Evolutionary conservation across 2,329 filamentous ascomycete genomes (phyloP), one percentile per base, ranked within the genome.

Genomic region (Dactylella cylindrospora): DNA sequence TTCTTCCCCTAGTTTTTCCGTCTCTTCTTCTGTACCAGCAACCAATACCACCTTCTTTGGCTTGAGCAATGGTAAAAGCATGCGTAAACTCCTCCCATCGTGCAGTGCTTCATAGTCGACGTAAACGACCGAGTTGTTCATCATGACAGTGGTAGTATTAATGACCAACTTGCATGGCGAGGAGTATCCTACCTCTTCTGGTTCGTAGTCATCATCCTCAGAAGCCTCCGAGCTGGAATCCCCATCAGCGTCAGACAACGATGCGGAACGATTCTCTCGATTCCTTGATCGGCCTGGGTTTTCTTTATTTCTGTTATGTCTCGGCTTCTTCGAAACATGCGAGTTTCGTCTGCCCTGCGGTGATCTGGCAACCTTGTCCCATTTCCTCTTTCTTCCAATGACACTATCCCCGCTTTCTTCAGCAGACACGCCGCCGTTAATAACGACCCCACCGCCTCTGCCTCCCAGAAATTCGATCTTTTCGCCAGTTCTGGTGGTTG

Each of bases 11-110:
- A 97, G 79, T 1, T 82, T 77, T 53, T 80, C 75, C 0, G 91
- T 97, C 72, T 98, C 93, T 13, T 84, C 81, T 64, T 80, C 78
- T 69, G 81, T 84, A 22, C 93, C 93, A 23, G 85, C 86, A 2
- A 95, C 82, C n/a, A 98, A 79, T 65, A 98, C 94, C 46, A 98
- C 79, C 72, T 98, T 98, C 50, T 91, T 84, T 4, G 93, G 93
- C 69, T 90, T 85, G 67, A 98, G 95, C 4, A 97, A 80, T 0
- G 93, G 93, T 43, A 98, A 89, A 49, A 98, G 76, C 84, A 96
- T 96, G 73, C 91, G 88, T 41, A 98, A 76, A 72, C 89, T 95
- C 67, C 91, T 86, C 72, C 90, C 90, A 71, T 97, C 93, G 72
- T 97, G 91, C 19, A 97, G 75, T 19, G 91, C 93, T 45, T 86